Base-by-base conservation (phyloP, 768 basidiomycete species). In the Suillus tomentosus region DNA sequence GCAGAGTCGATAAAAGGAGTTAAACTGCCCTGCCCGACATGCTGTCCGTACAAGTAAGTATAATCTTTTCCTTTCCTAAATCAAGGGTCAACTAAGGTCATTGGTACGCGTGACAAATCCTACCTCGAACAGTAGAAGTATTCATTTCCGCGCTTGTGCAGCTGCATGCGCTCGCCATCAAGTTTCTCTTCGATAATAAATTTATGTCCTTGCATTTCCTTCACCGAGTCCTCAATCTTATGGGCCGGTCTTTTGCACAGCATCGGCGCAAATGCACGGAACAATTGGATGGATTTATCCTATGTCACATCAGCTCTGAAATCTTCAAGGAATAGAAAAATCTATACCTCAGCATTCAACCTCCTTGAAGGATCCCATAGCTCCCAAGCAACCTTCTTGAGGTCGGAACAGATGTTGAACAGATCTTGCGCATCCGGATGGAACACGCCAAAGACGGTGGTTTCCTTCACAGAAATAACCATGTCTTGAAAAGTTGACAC, bases 141-240 rank as follows among this genome's bases (percentile, higher is more conserved):
- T 72, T 94, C 88, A 64, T 92, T 91, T 0, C 94, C 94, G 56
- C 91, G 83, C 75, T 93, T 98, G 72, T 99, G 97, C 62, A 99
- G 68, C 74, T 99, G 97, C 78, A 99, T 95, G 40, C 97, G 81
- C 74, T 99, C 97, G 2, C 97, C 97, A 69, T 99, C 97, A 2
- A 99, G 82, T 73, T 99, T 99, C 78, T 99, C 97, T 74, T 99
- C 97, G 43, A 99, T 91, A 66, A 94, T 79, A 71, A 99, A 99
- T 50, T 87, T 84, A 8, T 80, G 74, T 10, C 87, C 86, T 22
- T 85, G 85, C 89, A 99, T 96, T 64, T 90, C 85, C 68, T 89
- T 91, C 56, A 96, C 87, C 0, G 94, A 87, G 34, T 93, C 90
- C 68, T 91, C 90, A 31, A 96, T 85, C 66, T 85, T 91, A 66